These are phyloP conservation scores for Boechera stricta DNA, from an alignment of 345 rosid species.

Conservation along the genomic window DNA sequence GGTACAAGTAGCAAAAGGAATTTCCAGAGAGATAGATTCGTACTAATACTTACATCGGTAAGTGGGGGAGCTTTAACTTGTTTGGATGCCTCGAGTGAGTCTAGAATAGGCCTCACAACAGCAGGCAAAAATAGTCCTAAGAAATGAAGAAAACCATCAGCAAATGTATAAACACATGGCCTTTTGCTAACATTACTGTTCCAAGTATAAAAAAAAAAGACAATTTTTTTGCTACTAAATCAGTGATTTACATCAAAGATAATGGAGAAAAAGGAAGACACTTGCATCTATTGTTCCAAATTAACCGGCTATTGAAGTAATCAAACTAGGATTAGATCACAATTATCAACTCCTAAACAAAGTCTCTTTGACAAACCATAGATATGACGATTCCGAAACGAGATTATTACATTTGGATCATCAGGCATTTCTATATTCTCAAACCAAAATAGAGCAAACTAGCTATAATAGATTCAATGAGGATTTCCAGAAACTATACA, in stretches of 20 bases:
- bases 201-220: not conserved
- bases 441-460: not conserved
- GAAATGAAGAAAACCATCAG: not conserved
- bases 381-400: not conserved
- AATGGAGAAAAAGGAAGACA: not conserved
- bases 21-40: not conserved
- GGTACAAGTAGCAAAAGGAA: not conserved
- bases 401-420: not conserved
- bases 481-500: not conserved
- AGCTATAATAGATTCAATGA: not conserved
- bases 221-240: not conserved
- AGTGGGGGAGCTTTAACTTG: conserved; percentile 78
- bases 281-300: not conserved
- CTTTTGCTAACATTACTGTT: not conserved
- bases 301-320: not conserved
- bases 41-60: conserved; percentile 63
- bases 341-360: not conserved
- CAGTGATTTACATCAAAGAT: not conserved
- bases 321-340: not conserved
- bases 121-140: conserved; percentile 95
- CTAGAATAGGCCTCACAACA: conserved; percentile 91
- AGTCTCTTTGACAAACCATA: not conserved
- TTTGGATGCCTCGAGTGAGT: conserved; percentile 85
- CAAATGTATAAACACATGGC: not conserved
- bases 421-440: conserved; percentile 7